Evolutionary conservation across 805 yeast species (phyloP), one percentile per base, ranked within the genome.

Genomic region (Trichomonascus vanleenenianus): DNA sequence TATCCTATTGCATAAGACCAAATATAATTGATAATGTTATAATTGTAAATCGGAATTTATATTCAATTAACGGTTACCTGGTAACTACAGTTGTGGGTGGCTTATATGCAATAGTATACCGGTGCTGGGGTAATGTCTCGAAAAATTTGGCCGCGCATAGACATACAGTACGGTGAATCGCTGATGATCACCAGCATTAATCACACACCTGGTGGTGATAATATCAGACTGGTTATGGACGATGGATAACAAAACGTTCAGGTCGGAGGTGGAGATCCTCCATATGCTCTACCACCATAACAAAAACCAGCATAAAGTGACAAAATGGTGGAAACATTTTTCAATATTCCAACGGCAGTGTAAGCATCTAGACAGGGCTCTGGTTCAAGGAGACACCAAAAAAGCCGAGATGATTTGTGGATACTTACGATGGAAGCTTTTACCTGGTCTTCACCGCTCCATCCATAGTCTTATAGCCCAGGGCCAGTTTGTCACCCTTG

Each of bases 401-500:
- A 20, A n/a, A 52, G 51, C 15, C 40, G 40, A 7, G 34, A 14
- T 14, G 11, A 22, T 50, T 6, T 55, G 54, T 11, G 38, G 48
- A 39, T 66, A 68, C 59, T 50, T 73, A 39, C 50, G 65, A 31
- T 50, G 50, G 16, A 63, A 69, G 47, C 54, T 68, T 2, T 55
- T 78, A 0, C 73, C 72, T 5, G 64, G 65, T 27, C 75, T 82
- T 25, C 81, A 75, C 60, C 72, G 75, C 47, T 73, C 75, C 10
- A 83, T 85, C 56, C 80, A 82, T 60, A 74, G 80, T 1, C 72
- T 87, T 1, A 69, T 87, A 6, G 79, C 83, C 1, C 70, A 80
- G 48, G 95, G 89, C 0, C 95, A 88, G 57, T 87, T 83, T 56
- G 71, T 85, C 5, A 74, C 81, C 1, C 59, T 87, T 10, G 95